Evolutionary conservation across 768 basidiomycete species (phyloP).

Genomic region (Daedaleopsis nitida): DNA sequence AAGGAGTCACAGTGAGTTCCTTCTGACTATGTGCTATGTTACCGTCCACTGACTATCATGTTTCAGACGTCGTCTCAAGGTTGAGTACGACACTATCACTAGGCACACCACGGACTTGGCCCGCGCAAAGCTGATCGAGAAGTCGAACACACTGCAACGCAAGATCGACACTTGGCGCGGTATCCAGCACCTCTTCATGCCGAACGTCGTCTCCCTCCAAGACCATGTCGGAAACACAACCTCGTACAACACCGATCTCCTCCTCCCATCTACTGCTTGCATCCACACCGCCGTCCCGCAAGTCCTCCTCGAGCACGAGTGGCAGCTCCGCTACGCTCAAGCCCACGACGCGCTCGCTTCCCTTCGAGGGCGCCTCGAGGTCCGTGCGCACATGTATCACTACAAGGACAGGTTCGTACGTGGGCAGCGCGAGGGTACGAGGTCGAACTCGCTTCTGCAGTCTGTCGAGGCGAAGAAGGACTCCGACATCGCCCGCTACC

Average conservation of each 20-base stretch:
- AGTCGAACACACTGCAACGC: neutral
- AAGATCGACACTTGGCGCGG: neutral
- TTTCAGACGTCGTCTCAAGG: neutral
- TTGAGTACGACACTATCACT: neutral
- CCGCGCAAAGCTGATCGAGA: neutral
- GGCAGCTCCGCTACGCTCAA: neutral
- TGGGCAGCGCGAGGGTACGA: neutral
- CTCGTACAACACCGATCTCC: neutral
- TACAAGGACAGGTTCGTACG: neutral
- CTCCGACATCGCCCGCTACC: neutral
- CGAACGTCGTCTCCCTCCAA: neutral
- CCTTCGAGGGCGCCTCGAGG: neutral
- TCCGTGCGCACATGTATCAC: neutral
- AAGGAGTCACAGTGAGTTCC: neutral
- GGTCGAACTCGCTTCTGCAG: neutral
- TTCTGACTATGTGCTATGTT: too few relatives aligned
- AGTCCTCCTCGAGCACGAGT: neutral
- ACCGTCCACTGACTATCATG: neutral
- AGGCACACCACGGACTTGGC: neutral
- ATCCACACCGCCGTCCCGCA: too few relatives aligned
- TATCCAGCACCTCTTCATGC: neutral
- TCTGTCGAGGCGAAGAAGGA: neutral
- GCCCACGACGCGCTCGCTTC: neutral
- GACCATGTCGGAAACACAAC: too few relatives aligned
- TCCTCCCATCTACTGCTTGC: neutral